phyloP scores from a whole-genome alignment of 1,284 basidiomycete genomes.

The Trametes versicolor region DNA sequence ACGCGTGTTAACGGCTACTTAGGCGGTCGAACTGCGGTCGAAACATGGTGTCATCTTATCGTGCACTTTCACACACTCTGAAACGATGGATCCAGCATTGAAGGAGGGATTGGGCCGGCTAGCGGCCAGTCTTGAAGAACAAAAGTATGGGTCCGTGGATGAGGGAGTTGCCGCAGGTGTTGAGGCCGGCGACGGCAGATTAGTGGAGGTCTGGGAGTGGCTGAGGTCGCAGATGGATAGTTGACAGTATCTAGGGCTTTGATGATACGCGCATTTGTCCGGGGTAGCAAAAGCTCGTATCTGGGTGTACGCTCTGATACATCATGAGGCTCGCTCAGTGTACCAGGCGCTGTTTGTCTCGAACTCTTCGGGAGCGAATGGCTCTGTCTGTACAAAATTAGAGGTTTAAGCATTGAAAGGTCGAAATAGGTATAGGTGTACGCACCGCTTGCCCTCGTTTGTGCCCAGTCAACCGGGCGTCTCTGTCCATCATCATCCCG shows the following conservation, averaged over 20 bases:
- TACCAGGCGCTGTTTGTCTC: conserved; percentile 84
- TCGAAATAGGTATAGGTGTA: conserved; percentile 27
- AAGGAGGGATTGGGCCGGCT: conserved; percentile 38
- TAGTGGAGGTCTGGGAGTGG: conserved; percentile 53
- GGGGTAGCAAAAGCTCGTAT: background rate
- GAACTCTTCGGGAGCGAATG: conserved; percentile 78
- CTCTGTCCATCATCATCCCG: conserved; percentile 94
- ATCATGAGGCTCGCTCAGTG: conserved; percentile 55
- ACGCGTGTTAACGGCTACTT: conserved; percentile 3
- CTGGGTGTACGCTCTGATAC: conserved; percentile 10
- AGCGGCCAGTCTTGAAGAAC: conserved; percentile 48
- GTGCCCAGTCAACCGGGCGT: conserved; percentile 90
- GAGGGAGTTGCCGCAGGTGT: conserved; percentile 34
- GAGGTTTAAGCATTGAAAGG: conserved; percentile 7
- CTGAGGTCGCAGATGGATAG: conserved; percentile 48
- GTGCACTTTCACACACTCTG: conserved; percentile 51
- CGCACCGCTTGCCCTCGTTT: conserved; percentile 85
- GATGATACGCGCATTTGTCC: conserved; percentile 5
- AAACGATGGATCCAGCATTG: conserved; percentile 29
- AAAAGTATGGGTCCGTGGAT: conserved; percentile 59
- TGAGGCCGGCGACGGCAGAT: conserved; percentile 28
- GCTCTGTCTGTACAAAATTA: conserved; percentile 64
- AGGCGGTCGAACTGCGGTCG: conserved; percentile 62
- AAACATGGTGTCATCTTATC: conserved; percentile 71
- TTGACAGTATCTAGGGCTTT: conserved; percentile 24